Base-by-base conservation (phyloP, 2,329 filamentous ascomycete genomes). In the Trichophyton equinum region DNA sequence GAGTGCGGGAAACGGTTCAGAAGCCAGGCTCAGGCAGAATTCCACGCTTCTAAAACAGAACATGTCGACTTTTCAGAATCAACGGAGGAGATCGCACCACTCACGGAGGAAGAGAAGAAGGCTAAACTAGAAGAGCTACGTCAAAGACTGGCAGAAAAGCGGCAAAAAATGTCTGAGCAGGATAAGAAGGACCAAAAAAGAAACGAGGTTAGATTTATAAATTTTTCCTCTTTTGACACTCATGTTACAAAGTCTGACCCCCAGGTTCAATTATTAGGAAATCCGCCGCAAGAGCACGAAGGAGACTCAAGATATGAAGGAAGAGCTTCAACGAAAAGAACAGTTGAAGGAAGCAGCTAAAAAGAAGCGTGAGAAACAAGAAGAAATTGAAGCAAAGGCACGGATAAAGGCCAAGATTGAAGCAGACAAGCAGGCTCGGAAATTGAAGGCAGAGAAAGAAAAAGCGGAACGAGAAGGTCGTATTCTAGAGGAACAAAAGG, bases 41-140 rank as follows among this genome's bases (percentile, higher is more conserved):
- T 90, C 72, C 94, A 99, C 72, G 94, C 91, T 36, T 84, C 84
- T 69, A 96, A 95, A 77, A 92, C 89, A 77, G 88, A 89, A 57
- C 94, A 99, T 74, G 84, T 85, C 55, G 88, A 96, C 74, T 99
- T 99, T 72, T 83, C 88, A 20, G 91, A 99, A 73, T 96, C 91
- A 0, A 92, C 89, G 3, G 92, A 97, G 69, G 91, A 95, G 71
- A 85, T 99, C 66, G 87, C 88, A 2, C 89, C 92, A 0, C 77
- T 99, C 68, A 96, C 91, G 0, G 91, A 92, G 66, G 91, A 95
- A 63, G 87, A 99, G 76, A 96, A 94, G 79, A 85, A 86, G 70
- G 81, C 83, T n/a, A 87, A 82, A 67, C 81, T 99, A 2, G 58
- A 33, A 46, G 64, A 66, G 30, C 46, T 66, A 30, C 60, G 63